Evolutionary conservation across 805 yeast species (phyloP), one percentile per base, ranked within the genome.

Genomic region (Naumovozyma dairenensis): DNA sequence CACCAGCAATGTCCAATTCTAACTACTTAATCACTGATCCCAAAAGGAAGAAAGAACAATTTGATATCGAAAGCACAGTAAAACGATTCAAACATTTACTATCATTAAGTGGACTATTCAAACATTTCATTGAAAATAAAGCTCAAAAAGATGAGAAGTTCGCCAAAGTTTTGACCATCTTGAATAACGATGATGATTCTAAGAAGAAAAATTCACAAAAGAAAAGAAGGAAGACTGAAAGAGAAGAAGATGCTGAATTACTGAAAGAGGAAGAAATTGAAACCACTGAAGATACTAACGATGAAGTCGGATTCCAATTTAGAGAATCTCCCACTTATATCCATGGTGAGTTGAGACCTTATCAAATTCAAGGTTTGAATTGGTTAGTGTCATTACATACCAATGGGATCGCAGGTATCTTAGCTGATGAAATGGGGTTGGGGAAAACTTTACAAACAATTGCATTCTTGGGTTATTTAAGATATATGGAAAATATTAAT

Each of bases 341-440:
- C 17, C 57, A 72, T 38, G 93, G 93, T 28, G 49, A 55, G 28
- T 54, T 81, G 37, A 69, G 93, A 48, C 77, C 81, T 3, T 81
- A 81, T 51, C 93, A 81, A 57, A 68, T 81, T 42, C 86, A 78
- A 54, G 93, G 92, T 42, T 62, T 81, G 40, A 81, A 81, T 54
- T 81, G 93, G 93, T 60, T 81, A 46, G 70, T 80, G n/a, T 68
- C 80, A 1, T 58, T 81, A 39, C 72, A 77, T 46, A 78, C 74
- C 41, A 79, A 79, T 59, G 72, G 74, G 40, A 59, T 81, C 31
- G 71, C 81, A 2, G 92, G 92, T 40, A 80, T 81, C 22, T 63
- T 81, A 39, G 92, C 92, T 1, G 92, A 81, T 57, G 92, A 81
- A 57, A 81, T 81, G 92, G 92, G 92, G 3, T 60, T 81, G 40